Evolutionary conservation across 2,329 filamentous ascomycete species (phyloP).

Genomic region (Epichloe sp.): DNA sequence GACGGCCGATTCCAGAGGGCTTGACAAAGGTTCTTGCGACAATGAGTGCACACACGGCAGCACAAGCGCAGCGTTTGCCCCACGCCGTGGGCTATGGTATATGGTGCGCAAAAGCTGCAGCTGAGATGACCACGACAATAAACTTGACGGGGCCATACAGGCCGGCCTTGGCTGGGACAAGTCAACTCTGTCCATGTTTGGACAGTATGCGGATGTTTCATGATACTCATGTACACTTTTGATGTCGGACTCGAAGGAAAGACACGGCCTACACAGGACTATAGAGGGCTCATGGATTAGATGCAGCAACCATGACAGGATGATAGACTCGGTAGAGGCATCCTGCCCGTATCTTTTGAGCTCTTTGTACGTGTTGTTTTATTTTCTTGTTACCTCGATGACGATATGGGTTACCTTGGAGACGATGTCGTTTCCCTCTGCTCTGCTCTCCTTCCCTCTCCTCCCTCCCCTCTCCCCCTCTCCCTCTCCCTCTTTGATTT

Average conservation of each 20-base stretch:
- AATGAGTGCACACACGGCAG: neutral
- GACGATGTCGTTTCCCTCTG: neutral
- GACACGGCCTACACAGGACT: neutral
- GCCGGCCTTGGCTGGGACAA: neutral
- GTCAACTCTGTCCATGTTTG: neutral
- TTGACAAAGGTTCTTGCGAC: neutral
- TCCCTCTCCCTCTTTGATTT: neutral
- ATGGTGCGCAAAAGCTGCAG: too few relatives aligned
- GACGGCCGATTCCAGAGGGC: neutral
- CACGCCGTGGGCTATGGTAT: too few relatives aligned
- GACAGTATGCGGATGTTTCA: neutral
- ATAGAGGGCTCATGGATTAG: neutral
- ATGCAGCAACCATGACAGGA: neutral
- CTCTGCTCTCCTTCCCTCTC: neutral
- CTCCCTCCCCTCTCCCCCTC: neutral
- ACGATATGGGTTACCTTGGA: neutral
- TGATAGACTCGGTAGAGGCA: neutral
- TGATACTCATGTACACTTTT: neutral
- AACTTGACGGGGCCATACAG: neutral
- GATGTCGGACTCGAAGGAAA: neutral
- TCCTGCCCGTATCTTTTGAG: neutral
- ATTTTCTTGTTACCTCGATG: neutral
- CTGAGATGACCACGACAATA: too few relatives aligned
- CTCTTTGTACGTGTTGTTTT: neutral
- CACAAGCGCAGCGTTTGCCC: too few relatives aligned